These are phyloP conservation scores for Rhypophila decipiens DNA, from an alignment of 495 filamentous ascomycete species.

Conservation along the genomic window DNA sequence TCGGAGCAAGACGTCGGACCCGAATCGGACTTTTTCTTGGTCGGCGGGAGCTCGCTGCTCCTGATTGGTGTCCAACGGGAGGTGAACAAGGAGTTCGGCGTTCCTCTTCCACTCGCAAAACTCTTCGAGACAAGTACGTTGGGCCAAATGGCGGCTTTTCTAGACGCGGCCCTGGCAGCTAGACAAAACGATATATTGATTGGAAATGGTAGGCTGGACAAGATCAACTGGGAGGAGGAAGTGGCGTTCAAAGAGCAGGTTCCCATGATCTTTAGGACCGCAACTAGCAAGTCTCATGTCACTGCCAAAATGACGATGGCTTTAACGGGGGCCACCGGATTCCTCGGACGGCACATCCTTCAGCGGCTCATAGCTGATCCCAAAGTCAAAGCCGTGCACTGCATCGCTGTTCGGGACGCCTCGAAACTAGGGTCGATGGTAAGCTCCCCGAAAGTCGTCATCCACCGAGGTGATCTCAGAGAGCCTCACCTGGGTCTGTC, in stretches of 20 bases:
- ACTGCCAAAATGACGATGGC: conserved; percentile 5
- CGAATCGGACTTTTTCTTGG: conserved; percentile 19
- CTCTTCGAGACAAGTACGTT: conserved; percentile 17
- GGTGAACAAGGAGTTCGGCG: conserved; percentile 2
- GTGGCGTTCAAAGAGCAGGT: background rate
- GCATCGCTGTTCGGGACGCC: conserved; percentile 15
- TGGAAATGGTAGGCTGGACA: background rate
- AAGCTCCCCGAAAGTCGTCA: conserved; percentile 24
- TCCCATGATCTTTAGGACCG: background rate
- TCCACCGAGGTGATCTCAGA: conserved; percentile 29
- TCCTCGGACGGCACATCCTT: conserved; percentile 19
- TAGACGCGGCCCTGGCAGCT: background rate
- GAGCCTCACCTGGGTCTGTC: conserved; percentile 24
- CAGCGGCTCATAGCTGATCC: background rate
- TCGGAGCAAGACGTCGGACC: conserved; percentile 1
- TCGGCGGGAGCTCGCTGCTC: conserved; percentile 23
- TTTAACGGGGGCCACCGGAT: conserved; percentile 29
- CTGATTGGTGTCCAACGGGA: conserved; percentile 13
- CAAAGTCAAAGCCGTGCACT: conserved; percentile 10
- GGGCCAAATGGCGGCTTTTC: conserved; percentile 8
- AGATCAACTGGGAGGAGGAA: background rate
- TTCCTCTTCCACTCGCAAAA: conserved; percentile 4
- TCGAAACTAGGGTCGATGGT: conserved; percentile 14
- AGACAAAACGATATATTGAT: background rate
- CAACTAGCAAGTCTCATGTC: too few relatives aligned